phyloP scores from a whole-genome alignment of 2,329 filamentous ascomycete species.

The Claviceps maximensis region DNA sequence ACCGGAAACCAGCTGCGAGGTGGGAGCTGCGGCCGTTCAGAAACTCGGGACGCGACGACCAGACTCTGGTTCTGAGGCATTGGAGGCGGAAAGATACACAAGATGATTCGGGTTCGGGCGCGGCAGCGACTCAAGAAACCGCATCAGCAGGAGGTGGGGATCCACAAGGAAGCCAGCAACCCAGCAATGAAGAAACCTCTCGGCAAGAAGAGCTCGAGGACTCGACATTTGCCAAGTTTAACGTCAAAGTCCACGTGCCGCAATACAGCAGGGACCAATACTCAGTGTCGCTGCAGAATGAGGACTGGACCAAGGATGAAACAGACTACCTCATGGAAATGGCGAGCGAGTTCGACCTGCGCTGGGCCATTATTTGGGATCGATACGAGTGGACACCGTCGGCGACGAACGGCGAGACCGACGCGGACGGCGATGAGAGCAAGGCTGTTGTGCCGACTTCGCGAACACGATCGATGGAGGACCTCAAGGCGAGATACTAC shows the following conservation, averaged over 20 bases:
- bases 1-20: slow-evolving; percentile 39
- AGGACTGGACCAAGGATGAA: slow-evolving; percentile 82
- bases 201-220: slow-evolving; percentile 32
- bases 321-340: slow-evolving; percentile 79
- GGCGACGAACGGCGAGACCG: slow-evolving; percentile 30
- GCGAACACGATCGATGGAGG: slow-evolving; percentile 62
- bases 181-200: slow-evolving; percentile 11
- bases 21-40: slow-evolving; percentile 61
- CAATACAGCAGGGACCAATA: slow-evolving; percentile 84
- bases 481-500: slow-evolving; percentile 86
- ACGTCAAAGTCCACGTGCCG: slow-evolving; percentile 65
- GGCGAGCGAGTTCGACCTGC: slow-evolving; percentile 66
- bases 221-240: slow-evolving; percentile 71
- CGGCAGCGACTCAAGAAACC: slow-evolving; percentile 7
- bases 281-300: slow-evolving; percentile 54
- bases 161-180: neutral
- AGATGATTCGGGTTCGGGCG: slow-evolving; percentile 11
- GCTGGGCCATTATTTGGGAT: slow-evolving; percentile 87
- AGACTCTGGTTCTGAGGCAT: slow-evolving; percentile 55
- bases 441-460: slow-evolving; percentile 41
- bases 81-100: slow-evolving; percentile 54
- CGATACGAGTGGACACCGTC: slow-evolving; percentile 64
- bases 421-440: slow-evolving; percentile 30
- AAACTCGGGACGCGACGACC: slow-evolving; percentile 64
- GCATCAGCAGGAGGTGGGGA: slow-evolving; percentile 15